Evolutionary conservation across 805 yeast genomes (phyloP).

Genomic region (Myxozyma kluyveri): DNA sequence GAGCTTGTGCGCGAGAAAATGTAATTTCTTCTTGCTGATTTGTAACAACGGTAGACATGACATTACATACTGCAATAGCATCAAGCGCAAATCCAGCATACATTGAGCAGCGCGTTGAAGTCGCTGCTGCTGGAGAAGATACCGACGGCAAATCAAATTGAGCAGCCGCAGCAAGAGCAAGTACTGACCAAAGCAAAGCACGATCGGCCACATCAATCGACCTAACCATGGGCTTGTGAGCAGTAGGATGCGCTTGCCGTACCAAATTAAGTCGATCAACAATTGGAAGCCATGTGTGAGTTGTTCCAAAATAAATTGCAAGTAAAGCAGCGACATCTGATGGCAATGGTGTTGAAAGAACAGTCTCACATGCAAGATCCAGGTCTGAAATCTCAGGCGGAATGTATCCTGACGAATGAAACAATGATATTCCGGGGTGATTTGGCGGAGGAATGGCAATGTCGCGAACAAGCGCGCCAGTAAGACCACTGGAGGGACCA

Average conservation of each 20-base stretch:
- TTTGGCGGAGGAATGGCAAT: not conserved
- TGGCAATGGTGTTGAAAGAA: slow-evolving; percentile 5
- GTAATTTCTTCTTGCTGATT: not conserved
- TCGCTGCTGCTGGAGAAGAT: not conserved
- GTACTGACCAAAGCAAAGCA: slow-evolving; percentile 9
- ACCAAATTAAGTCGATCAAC: slow-evolving; percentile 13
- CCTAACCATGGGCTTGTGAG: not conserved
- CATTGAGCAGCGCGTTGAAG: not conserved
- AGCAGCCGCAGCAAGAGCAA: slow-evolving; percentile 9
- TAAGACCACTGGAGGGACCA: slow-evolving; percentile 12
- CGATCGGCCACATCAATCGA: slow-evolving; percentile 4
- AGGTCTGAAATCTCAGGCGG: not conserved
- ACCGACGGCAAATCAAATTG: not conserved
- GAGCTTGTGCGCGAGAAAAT: slow-evolving; percentile 3
- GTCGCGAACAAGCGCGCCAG: slow-evolving; percentile 3
- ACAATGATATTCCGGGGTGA: slow-evolving; percentile 1
- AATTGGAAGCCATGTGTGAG: slow-evolving; percentile 18
- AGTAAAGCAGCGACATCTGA: slow-evolving; percentile 3
- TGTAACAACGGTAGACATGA: not conserved
- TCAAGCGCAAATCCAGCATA: not conserved
- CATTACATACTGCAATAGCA: not conserved
- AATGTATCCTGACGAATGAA: not conserved
- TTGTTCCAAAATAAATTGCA: slow-evolving; percentile 11
- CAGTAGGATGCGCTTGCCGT: slow-evolving; percentile 6
- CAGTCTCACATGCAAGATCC: not conserved